These are phyloP conservation scores for Aspergillus panamensis DNA, from an alignment of 495 filamentous ascomycete species.

Conservation along the genomic window DNA sequence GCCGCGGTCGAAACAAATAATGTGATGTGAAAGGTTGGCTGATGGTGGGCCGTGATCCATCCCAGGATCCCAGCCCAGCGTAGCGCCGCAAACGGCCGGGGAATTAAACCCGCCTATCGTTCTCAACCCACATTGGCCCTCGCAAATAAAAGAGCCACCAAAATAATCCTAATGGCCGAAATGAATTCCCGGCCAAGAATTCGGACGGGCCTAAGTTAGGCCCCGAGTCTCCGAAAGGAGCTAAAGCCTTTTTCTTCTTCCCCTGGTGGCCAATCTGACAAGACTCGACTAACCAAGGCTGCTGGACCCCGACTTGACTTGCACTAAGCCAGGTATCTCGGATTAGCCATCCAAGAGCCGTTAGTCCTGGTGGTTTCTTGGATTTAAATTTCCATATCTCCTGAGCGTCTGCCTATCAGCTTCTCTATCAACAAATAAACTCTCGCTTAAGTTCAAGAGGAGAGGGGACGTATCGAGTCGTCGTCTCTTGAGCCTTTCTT, in stretches of 20 bases:
- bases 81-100: conserved; percentile 4
- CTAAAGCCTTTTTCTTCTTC: background rate
- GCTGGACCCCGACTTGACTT: background rate
- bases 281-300: background rate
- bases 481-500: background rate
- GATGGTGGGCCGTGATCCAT: background rate
- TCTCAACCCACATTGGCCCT: background rate
- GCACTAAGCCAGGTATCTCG: background rate
- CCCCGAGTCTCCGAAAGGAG: conserved; percentile 3
- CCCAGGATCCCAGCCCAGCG: background rate
- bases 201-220: background rate
- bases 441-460: background rate
- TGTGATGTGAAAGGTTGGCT: background rate
- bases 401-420: background rate
- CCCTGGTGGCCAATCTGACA: background rate
- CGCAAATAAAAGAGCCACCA: background rate
- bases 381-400: background rate
- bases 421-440: background rate
- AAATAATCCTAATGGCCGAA: background rate
- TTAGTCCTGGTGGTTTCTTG: background rate
- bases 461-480: no score
- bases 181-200: background rate
- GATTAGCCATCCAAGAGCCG: background rate
- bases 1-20: background rate
- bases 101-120: background rate